Percentiles rank a stretch among this genome's conserved stretches.
Evolutionary conservation across 2,329 filamentous ascomycete species (phyloP).

Genomic region (Colletotrichum agaves): DNA sequence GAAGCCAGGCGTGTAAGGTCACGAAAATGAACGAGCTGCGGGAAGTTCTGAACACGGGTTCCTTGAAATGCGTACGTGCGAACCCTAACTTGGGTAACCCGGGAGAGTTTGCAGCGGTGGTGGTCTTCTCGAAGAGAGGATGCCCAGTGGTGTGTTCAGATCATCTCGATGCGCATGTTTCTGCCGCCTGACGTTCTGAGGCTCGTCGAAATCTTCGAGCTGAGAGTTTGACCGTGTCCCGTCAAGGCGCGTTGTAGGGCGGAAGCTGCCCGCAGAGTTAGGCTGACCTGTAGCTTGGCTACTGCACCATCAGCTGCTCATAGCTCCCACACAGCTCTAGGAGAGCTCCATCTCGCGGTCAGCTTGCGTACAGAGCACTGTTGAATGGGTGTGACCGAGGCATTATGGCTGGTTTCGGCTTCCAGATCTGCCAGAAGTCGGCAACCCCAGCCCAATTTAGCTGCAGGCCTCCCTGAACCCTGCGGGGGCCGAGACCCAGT

Average conservation of each 20-base stretch:
- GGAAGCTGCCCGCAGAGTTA: constrained; percentile 16
- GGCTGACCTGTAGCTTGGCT: neutral
- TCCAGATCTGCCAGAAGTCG: constrained; percentile 22
- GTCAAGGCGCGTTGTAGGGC: neutral
- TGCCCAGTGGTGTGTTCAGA: neutral
- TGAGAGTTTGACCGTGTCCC: neutral
- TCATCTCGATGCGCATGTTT: neutral
- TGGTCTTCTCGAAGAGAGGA: neutral
- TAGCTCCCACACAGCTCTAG: constrained; percentile 13
- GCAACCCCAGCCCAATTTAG: constrained; percentile 19
- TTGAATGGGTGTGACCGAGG: constrained; percentile 14
- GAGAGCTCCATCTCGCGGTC: constrained; percentile 11
- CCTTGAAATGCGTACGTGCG: neutral
- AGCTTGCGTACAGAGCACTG: neutral
- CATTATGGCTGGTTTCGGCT: constrained; percentile 12
- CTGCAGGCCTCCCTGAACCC: constrained; percentile 17
- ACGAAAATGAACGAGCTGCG: neutral
- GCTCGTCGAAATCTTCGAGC: neutral
- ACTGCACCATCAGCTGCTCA: constrained; percentile 20
- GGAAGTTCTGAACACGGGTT: neutral
- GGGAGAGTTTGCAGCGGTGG: constrained; percentile 1
- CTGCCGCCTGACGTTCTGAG: neutral
- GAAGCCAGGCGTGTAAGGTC: neutral
- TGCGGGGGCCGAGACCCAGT: constrained; percentile 24
- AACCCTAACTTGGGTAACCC: neutral